Evolutionary conservation across 305 asterid genomes (phyloP), one percentile per base, ranked within the genome.

Genomic region (Fraxinus nigra): DNA sequence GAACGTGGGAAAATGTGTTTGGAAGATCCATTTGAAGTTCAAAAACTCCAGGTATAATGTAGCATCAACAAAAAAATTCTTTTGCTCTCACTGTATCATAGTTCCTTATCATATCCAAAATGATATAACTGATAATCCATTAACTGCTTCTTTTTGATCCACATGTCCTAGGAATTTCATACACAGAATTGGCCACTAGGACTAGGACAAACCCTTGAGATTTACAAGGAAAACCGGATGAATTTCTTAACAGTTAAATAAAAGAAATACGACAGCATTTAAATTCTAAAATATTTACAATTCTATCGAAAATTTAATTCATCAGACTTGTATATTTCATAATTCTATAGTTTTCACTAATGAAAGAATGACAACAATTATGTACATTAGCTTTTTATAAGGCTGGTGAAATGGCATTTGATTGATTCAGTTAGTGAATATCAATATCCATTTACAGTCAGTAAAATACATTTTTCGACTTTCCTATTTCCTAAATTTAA

Each of bases 401-500:
- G 78, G 59, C 76, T 46, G 24, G 54, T 65, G 37, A 35, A 35
- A 80, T 54, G 28, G 54, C 24, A 37, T 46, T n/a, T 4, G 20
- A 18, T 40, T 1, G 0, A 43, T 74, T 83, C 81, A 72, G 78
- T 40, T 46, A 14, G 84, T 51, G 37, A 34, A 34, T 34, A 34
- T 34, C 7, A 40, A 46, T 72, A 56, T 34, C 8, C 38, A 10
- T 40, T 14, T 46, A 34, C 79, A 38, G 35, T 35, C 65, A 18
- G 1, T 56, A 34, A 34, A 34, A 34, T 34, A 34, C 38, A 34
- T 34, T 34, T 34, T 33, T 33, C 35, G 35, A 33, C 35, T 33
- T 33, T 0, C 76, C 77, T 28, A 46, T 80, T 70, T 77, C 69
- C 78, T 4, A 72, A 78, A 82, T 79, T 88, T 38, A 83, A 40